Conservation (phyloP, 1,139 yeast genomes). For the Lodderomyces beijingensis region DNA sequence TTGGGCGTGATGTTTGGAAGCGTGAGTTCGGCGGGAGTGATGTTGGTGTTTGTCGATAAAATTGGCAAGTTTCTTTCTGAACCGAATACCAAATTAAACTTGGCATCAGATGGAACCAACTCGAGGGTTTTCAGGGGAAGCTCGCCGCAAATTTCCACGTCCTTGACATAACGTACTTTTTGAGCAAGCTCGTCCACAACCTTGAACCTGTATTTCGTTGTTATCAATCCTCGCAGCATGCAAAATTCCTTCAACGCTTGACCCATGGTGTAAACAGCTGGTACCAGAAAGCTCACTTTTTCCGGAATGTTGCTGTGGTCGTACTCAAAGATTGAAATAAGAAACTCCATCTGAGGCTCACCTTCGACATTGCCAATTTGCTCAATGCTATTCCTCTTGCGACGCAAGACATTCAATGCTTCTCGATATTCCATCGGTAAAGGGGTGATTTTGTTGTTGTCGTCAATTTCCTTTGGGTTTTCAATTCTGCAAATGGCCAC, state of each 20-base stretch:
- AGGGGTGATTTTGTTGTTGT: conserved; percentile 46
- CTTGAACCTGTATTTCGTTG: conserved; percentile 16
- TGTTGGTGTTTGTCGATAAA: conserved; percentile 12
- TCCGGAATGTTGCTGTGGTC: conserved; percentile 9
- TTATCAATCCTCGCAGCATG: conserved; percentile 23
- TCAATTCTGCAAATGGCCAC: conserved; percentile 53
- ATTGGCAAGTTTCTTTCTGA: conserved; percentile 7
- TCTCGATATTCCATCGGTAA: conserved; percentile 42
- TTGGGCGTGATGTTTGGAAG: conserved; percentile 26
- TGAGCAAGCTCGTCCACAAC: conserved; percentile 8
- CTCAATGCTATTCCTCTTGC: conserved; percentile 12
- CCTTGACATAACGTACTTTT: conserved; percentile 14
- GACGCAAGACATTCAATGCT: conserved; percentile 18
- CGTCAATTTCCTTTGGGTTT: conserved; percentile 28
- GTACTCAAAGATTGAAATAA: conserved; percentile 11
- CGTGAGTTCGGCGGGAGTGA: conserved; percentile 29
- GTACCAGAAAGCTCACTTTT: conserved; percentile 8
- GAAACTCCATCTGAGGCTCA: conserved; percentile 8
- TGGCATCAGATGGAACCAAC: conserved; percentile 17
- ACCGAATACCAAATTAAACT: conserved; percentile 8
- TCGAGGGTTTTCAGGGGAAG: conserved; percentile 20
- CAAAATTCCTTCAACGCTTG: conserved; percentile 33
- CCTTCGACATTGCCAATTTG: conserved; percentile 6
- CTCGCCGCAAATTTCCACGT: conserved; percentile 20
- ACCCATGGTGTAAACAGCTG: conserved; percentile 21